Base-by-base conservation (phyloP, 331 rosid species). In the Spiraea crenata region DNA sequence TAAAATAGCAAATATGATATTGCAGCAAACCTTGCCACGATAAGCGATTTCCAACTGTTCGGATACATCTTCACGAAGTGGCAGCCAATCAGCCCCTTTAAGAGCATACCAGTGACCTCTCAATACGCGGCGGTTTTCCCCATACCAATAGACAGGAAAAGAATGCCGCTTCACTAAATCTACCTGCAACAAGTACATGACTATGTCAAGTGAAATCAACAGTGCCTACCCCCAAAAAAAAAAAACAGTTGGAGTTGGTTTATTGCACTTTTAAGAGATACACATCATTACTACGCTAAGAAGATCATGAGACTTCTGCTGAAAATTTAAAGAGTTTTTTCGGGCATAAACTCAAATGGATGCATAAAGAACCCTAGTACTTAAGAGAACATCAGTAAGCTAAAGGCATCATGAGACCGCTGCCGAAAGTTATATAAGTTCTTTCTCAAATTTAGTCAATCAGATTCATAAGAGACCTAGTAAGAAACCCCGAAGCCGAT, bases 71-170 rank as follows among this genome's bases (percentile, higher is more conserved):
- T 95, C 99, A 13, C 99, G 96, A 72, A 95, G 78, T 25, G 99
- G 99, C 67, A 91, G 84, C 99, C 99, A 95, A 76, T 91, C 98
- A 15, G 88, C 98, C 69, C 96, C 99, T 81, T 95, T 91, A 79
- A 85, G 86, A 57, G 99, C 96, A 83, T 91, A 95, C 99, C 99
- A 95, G 74, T 95, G 98, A 69, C 99, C 99, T 75, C 99, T 85
- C 48, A 95, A 84, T 70, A 91, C 98, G 57, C 99, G 96, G 20
- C 92, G 87, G 81, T 95, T 89, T 83, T 95, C 99, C 78, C 98
- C 99, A 76, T 80, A 76, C 99, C 99, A 95, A 69, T 95, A 95
- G 70, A 91, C 99, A 77, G 99, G 97, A 83, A 95, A 95, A 80
- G 89, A 91, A 68, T 85, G 87, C 75, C 99, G 84, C 63, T 75